These are phyloP conservation scores for Trametes punicea DNA, from an alignment of 768 basidiomycete species.

Conservation along the genomic window DNA sequence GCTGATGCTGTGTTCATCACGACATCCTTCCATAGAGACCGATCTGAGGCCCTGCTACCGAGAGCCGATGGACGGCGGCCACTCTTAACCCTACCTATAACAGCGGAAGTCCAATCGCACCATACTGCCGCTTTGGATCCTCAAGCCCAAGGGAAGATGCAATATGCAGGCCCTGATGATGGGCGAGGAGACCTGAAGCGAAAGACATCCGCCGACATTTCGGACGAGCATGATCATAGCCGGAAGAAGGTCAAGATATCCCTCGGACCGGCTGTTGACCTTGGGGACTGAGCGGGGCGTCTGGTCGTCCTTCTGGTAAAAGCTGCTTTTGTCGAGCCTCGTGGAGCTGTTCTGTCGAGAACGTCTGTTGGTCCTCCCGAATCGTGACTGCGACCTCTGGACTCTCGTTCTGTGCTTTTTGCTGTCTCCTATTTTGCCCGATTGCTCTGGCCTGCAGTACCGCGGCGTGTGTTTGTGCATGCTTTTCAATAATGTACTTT, in stretches of 20 bases:
- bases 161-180: slow-evolving; percentile 24
- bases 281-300: slow-evolving; percentile 53
- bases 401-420: not conserved
- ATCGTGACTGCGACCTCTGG: not conserved
- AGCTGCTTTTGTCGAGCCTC: not conserved
- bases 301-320: not conserved
- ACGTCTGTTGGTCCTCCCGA: not conserved
- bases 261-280: slow-evolving; percentile 62
- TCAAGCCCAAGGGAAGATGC: slow-evolving; percentile 43
- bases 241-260: slow-evolving; percentile 73
- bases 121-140: slow-evolving; percentile 14
- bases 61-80: not conserved
- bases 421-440: too few species aligned
- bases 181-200: slow-evolving; percentile 30
- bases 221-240: slow-evolving; percentile 16
- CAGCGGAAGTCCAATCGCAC: not conserved
- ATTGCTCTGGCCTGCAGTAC: too few species aligned
- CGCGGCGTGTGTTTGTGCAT: too few species aligned
- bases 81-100: not conserved
- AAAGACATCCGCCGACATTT: slow-evolving; percentile 23
- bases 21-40: not conserved
- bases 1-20: slow-evolving; percentile 8
- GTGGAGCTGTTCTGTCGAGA: not conserved
- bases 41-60: not conserved
- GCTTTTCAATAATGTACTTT: too few species aligned